Conservation (phyloP, 805 yeast genomes). For the Kregervanrija pseudodelftensis region DNA sequence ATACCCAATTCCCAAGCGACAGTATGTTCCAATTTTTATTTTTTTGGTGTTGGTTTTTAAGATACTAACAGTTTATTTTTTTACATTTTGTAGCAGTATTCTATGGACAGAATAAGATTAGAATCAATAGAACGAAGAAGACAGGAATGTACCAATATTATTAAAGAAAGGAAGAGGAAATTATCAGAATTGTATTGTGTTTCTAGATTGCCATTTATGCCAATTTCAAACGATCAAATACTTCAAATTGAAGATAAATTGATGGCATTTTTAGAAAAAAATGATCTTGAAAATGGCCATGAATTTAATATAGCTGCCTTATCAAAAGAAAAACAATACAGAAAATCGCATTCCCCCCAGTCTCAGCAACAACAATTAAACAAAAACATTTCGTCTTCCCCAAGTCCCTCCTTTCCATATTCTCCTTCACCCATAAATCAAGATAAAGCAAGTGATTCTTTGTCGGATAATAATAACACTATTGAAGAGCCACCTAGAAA, state of each 20-base stretch:
- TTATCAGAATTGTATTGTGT: slow-evolving; percentile 57
- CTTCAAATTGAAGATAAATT: slow-evolving; percentile 33
- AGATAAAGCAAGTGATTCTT: no score
- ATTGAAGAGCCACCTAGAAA: slow-evolving; percentile 1
- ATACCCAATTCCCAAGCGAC: no score
- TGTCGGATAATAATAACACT: not conserved
- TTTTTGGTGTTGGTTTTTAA: no score
- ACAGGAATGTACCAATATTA: slow-evolving; percentile 35
- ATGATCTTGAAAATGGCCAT: slow-evolving; percentile 43
- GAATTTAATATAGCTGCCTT: slow-evolving; percentile 30
- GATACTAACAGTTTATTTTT: no score
- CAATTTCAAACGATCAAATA: slow-evolving; percentile 32
- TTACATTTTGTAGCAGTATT: slow-evolving; percentile 3
- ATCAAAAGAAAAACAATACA: slow-evolving; percentile 28
- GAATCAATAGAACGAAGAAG: slow-evolving; percentile 40
- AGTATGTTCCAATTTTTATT: no score
- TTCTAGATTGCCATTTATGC: slow-evolving; percentile 43
- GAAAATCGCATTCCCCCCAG: slow-evolving; percentile 23
- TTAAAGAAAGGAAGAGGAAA: slow-evolving; percentile 47
- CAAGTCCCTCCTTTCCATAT: no score
- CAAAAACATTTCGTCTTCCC: not conserved
- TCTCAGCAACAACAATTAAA: slow-evolving; percentile 11
- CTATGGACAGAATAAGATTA: slow-evolving; percentile 35
- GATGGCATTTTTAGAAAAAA: slow-evolving; percentile 40
- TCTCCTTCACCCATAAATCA: no score